Evolutionary conservation across 805 yeast species (phyloP), one percentile per base, ranked within the genome.

Genomic region (Millerozyma acaciae): DNA sequence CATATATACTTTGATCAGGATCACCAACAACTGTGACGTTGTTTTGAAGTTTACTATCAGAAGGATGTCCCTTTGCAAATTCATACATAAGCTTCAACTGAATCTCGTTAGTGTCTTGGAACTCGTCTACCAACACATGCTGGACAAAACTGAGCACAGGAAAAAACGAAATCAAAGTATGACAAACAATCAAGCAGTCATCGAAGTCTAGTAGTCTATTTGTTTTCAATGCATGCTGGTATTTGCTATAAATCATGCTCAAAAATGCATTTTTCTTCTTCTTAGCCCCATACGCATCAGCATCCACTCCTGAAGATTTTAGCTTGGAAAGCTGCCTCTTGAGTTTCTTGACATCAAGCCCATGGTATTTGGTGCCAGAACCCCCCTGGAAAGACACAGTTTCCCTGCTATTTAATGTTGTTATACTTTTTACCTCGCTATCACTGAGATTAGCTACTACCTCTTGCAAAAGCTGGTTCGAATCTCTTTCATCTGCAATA

Each of bases 1-100:
- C 87, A 54, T 93, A 90, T 15, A 90, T 90, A 50, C 95, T 81
- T 57, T 90, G 98, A 55, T 93, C 96, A 0, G 96, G 96, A 51
- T 90, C 98, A 1, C 98, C 98, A 2, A 90, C 97, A 1, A 88
- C 80, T 0, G 97, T 85, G 6, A 90, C 71, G 37, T 80, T 80
- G 39, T 76, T 53, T 22, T 65, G 67, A 13, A 50, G 26, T 5
- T 27, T 18, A 5, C 40, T 18, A 13, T 58, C 53, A 3, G 55
- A 47, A 24, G 71, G 63, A 37, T 55, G 50, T 7, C 64, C 64
- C 25, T 38, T 36, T 2, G 70, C 65, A 47, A 66, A 62, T 30
- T 64, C 60, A 40, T 70, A 71, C 66, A 86, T 72, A 28, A 93
- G 62, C 34, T 76, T 75, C 42, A 87, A 65, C 52, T 90, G 97